Evolutionary conservation across 768 basidiomycete genomes (phyloP).

Genomic region (Fistulinella prunicolor): DNA sequence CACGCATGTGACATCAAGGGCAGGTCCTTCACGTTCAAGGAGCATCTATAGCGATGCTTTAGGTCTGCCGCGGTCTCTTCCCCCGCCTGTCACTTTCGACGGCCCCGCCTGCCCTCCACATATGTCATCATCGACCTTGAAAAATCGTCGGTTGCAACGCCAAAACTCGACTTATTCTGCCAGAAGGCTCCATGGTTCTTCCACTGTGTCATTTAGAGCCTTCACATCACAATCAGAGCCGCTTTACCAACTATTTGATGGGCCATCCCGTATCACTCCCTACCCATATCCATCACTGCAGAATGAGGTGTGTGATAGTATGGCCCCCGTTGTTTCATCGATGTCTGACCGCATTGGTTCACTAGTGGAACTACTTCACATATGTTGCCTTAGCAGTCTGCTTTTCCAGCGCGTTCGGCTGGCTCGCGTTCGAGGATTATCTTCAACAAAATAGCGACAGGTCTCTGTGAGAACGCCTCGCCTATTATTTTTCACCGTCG

Average conservation of each 20-base stretch:
- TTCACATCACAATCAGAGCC: slow-evolving; percentile 30
- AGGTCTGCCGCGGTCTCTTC: slow-evolving; percentile 33
- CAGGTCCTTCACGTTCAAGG: slow-evolving; percentile 2
- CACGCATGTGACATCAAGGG: slow-evolving; percentile 7
- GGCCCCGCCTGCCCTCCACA: slow-evolving; percentile 43
- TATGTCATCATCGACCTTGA: slow-evolving; percentile 13
- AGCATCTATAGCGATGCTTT: slow-evolving; percentile 8
- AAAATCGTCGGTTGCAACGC: slow-evolving; percentile 12
- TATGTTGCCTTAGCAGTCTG: slow-evolving; percentile 11
- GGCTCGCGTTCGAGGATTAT: slow-evolving; percentile 17
- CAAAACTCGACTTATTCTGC: background rate
- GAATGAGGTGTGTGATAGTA: slow-evolving; percentile 15
- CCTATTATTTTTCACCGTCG: background rate
- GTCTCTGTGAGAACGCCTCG: background rate
- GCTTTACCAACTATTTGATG: slow-evolving; percentile 42
- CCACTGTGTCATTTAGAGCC: slow-evolving; percentile 4
- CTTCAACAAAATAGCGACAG: background rate
- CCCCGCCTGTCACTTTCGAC: slow-evolving; percentile 46
- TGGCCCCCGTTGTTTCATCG: background rate
- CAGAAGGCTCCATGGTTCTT: slow-evolving; percentile 4
- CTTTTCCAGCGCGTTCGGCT: slow-evolving; percentile 24
- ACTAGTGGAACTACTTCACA: slow-evolving; percentile 5
- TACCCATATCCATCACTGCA: slow-evolving; percentile 12
- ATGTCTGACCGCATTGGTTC: background rate
- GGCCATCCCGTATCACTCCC: slow-evolving; percentile 38